Conservation (phyloP, 202 grass and related monocot species). For the Bolboschoenoplectus hybrid region DNA sequence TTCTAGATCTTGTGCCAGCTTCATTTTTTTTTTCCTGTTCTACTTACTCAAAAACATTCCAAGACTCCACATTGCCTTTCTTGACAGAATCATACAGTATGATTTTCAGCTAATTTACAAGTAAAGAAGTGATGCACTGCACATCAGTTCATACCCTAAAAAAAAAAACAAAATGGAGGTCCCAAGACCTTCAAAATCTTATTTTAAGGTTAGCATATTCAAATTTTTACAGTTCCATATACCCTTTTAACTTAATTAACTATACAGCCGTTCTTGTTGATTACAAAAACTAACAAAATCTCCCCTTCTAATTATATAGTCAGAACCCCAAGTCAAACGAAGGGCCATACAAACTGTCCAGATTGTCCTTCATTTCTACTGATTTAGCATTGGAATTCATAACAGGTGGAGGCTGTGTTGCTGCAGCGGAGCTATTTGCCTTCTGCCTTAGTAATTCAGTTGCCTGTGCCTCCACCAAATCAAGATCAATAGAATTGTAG, state of each 20-base stretch:
- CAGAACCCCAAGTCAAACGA: constrained; percentile 76
- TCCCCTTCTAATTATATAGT: constrained; percentile 19
- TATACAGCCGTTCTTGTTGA: constrained; percentile 21
- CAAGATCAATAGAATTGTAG: constrained; percentile 75
- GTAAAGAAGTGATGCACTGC: not conserved
- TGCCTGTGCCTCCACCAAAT: constrained; percentile 81
- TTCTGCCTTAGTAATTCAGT: constrained; percentile 52
- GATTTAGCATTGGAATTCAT: constrained; percentile 24
- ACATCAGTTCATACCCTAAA: constrained; percentile 7
- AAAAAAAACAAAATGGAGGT: constrained; percentile 11
- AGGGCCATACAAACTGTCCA: constrained; percentile 48
- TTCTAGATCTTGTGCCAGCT: not conserved
- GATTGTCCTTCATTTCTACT: constrained; percentile 42
- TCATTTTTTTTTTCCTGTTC: not conserved
- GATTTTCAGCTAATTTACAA: not conserved
- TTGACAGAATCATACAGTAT: not conserved
- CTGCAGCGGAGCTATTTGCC: constrained; percentile 22
- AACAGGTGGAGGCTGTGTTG: constrained; percentile 29
- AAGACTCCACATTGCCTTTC: not conserved
- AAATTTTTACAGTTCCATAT: constrained; percentile 17
- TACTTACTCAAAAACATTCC: constrained; percentile 32
- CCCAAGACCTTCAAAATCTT: constrained; percentile 13
- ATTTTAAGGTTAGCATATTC: constrained; percentile 31
- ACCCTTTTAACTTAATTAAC: constrained; percentile 9
- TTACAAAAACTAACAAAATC: constrained; percentile 9